These are phyloP conservation scores for Dryadomyces sulphureus DNA, from an alignment of 2,329 filamentous ascomycete genomes.

Conservation along the genomic window DNA sequence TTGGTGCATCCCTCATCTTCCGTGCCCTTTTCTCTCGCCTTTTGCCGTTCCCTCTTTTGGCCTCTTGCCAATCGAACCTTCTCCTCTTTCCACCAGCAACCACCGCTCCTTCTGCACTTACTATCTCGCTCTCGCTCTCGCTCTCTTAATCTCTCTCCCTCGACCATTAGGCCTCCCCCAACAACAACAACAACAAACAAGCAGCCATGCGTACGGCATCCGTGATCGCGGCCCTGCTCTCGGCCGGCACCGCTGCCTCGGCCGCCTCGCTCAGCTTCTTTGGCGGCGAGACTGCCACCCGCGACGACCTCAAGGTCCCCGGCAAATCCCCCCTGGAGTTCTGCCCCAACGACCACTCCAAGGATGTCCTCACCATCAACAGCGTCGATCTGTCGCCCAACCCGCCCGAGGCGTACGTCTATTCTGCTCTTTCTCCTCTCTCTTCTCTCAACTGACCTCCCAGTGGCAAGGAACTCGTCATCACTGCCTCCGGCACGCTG, in stretches of 20 bases:
- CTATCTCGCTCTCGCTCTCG: not conserved
- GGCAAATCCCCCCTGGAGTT: conserved; percentile 76
- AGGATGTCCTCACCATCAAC: conserved; percentile 62
- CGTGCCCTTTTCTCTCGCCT: not conserved
- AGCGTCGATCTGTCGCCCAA: conserved; percentile 73
- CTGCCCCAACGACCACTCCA: conserved; percentile 50
- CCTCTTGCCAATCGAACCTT: not conserved
- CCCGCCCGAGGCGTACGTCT: conserved; percentile 70
- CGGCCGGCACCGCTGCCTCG: conserved; percentile 28
- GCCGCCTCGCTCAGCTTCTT: conserved; percentile 27
- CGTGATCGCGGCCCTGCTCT: conserved; percentile 29
- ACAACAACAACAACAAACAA: not conserved
- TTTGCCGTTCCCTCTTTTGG: not conserved
- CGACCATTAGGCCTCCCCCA: not conserved
- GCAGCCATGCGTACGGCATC: conserved; percentile 25
- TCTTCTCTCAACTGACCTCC: not conserved
- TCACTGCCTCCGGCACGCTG: conserved; percentile 66
- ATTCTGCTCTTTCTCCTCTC: not conserved
- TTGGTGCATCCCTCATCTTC: not conserved
- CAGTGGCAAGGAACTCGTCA: conserved; percentile 65
- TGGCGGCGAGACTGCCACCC: conserved; percentile 29
- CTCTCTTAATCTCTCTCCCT: not conserved
- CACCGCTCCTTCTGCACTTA: too few species aligned
- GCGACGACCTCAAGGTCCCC: conserved; percentile 49
- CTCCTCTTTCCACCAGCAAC: too few species aligned